Evolutionary conservation across 148 eudicot species (phyloP).

Genomic region (Chenopodium formosanum): DNA sequence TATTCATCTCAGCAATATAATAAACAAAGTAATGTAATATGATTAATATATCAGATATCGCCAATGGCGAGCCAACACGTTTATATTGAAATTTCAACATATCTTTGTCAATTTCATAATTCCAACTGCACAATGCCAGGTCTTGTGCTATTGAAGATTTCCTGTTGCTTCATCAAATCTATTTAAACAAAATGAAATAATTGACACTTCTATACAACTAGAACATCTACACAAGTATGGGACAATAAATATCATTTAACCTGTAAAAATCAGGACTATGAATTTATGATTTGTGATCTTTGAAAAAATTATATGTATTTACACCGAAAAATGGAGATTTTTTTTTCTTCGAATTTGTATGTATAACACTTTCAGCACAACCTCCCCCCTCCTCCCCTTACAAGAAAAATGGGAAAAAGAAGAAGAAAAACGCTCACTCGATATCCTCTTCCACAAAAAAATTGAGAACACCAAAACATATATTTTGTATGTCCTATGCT

Average conservation of each 20-base stretch:
- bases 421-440: neutral
- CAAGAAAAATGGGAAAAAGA: neutral
- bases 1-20: too few relatives aligned
- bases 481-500: neutral
- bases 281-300: neutral
- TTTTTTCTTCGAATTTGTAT: neutral
- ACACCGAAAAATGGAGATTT: neutral
- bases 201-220: neutral
- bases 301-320: slow-evolving; percentile 12
- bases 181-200: neutral
- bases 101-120: neutral
- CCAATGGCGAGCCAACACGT: neutral
- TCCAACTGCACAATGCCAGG: neutral
- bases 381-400: neutral
- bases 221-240: neutral
- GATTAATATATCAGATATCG: too few relatives aligned
- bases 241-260: neutral
- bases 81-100: neutral
- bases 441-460: neutral
- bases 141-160: neutral
- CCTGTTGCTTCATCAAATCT: neutral
- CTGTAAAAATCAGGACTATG: neutral
- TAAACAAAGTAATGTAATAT: neutral
- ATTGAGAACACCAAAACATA: neutral
- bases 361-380: neutral